Evolutionary conservation across 192 early-diverging fungal genomes (phyloP).

Genomic region (Coemansia sp.): DNA sequence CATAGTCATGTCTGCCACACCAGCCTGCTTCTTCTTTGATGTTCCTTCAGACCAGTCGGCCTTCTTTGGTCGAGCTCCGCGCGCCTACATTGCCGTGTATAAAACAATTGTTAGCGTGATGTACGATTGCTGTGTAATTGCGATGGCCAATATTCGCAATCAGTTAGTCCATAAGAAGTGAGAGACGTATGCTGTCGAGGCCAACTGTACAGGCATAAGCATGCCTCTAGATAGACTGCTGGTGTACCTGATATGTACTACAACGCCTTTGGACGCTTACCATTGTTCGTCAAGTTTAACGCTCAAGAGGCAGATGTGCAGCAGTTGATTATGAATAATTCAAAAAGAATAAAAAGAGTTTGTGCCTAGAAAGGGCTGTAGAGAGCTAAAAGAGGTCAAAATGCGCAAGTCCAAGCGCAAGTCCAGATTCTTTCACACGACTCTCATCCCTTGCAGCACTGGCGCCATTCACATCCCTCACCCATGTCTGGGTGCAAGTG

Average conservation of each 20-base stretch:
- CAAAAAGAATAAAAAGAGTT: no score
- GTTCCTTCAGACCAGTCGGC: conserved; percentile 73
- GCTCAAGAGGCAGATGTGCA: conserved; percentile 9
- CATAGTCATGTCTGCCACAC: conserved; percentile 87
- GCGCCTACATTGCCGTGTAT: conserved; percentile 22
- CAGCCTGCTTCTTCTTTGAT: conserved; percentile 74
- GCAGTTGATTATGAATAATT: conserved; percentile 9
- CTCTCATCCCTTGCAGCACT: no score
- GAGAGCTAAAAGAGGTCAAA: no score
- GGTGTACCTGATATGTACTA: background rate
- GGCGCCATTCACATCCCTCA: no score
- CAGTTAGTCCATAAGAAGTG: background rate
- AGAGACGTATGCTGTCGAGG: no score
- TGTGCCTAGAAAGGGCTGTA: no score
- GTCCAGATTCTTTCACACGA: no score
- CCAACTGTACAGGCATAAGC: background rate
- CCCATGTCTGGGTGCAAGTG: no score
- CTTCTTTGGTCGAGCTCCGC: conserved; percentile 50
- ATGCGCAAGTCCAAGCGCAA: no score
- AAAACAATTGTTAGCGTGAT: conserved; percentile 2
- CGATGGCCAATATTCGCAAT: no score
- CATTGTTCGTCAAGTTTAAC: conserved; percentile 18
- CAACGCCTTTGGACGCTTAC: conserved; percentile 10
- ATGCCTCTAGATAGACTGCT: no score
- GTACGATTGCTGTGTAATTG: background rate